Evolutionary conservation across 768 basidiomycete genomes (phyloP), one percentile per base, ranked within the genome.

Genomic region (Calocybe indica): DNA sequence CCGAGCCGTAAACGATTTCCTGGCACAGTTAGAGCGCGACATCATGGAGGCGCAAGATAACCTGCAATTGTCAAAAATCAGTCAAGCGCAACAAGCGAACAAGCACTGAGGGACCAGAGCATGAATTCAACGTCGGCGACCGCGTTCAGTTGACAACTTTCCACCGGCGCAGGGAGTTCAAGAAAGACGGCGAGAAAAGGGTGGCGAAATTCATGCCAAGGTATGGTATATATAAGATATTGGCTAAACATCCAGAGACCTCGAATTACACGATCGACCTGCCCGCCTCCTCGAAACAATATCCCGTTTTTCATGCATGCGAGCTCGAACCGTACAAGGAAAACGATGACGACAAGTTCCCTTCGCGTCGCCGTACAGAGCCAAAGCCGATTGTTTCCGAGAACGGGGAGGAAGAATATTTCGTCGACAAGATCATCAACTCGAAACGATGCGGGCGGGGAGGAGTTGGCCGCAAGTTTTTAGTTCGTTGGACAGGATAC

Each of bases 141-240:
- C 37, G n/a, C 0, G 69, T 73, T 0, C 49, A 65, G 46, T 51
- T 71, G 0, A 58, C 60, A 1, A 68, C 62, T 0, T 44, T 54
- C 1, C 42, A 68, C 28, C 50, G 54, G 0, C 8, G 53, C 0
- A 46, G 43, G 5, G 52, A 64, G 3, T 71, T 62, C 45, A 41
- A 39, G 2, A 60, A 58, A 0, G 54, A 56, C 5, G 53, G 56
- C 3, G 22, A 22, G 22, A 22, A 22, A 22, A 51, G 58, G 0
- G 62, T 63, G 0, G 66, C 68, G 0, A 74, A 74, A 38, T 72
- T 71, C 44, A 67, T 75, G 59, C 64, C 63, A 0, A 43, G 58
- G 0, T 66, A 42, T 11, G 59, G 67, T 0, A 65, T 60, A 0
- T 67, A 57, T 43, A 37, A 0, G 0, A 50, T 73, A 5, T 34